Evolutionary conservation across 2,329 filamentous ascomycete species (phyloP).

Genomic region (Monosporascus sp.): DNA sequence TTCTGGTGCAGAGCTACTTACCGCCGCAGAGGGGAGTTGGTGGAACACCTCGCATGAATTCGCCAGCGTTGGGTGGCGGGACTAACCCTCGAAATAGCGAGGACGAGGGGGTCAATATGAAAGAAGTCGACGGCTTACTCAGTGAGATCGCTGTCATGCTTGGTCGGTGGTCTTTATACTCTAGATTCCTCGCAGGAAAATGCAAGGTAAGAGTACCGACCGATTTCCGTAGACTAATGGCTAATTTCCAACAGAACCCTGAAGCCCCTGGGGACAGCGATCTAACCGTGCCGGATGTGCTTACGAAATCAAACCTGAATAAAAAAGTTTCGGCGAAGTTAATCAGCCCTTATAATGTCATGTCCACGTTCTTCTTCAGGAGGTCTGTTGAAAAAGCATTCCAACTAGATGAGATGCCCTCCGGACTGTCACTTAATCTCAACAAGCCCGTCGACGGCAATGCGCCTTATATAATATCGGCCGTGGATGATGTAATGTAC

Average conservation of each 20-base stretch:
- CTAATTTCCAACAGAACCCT: conserved; percentile 42
- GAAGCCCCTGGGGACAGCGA: conserved; percentile 46
- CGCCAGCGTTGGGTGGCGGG: conserved; percentile 61
- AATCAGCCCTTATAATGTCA: conserved; percentile 75
- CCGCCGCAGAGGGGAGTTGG: conserved; percentile 58
- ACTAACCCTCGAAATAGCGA: conserved; percentile 61
- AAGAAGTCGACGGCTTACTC: conserved; percentile 82
- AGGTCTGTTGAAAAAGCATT: conserved; percentile 96
- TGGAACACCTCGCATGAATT: conserved; percentile 65
- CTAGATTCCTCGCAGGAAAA: conserved; percentile 81
- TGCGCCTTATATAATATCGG: conserved; percentile 86
- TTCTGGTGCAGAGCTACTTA: conserved; percentile 90
- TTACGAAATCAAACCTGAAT: conserved; percentile 72
- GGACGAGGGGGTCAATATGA: conserved; percentile 94
- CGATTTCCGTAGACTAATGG: conserved; percentile 12
- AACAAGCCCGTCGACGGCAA: conserved; percentile 68
- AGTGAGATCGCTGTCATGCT: conserved; percentile 91
- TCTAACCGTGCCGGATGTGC: conserved; percentile 65
- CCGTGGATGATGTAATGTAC: conserved; percentile 99
- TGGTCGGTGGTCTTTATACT: conserved; percentile 87
- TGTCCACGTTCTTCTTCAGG: conserved; percentile 96
- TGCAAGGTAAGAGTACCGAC: conserved; percentile 60
- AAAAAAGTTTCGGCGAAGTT: conserved; percentile 74
- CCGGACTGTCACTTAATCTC: conserved; percentile 70
- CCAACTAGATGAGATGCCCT: conserved; percentile 85